Evolutionary conservation across 768 basidiomycete species (phyloP).

Genomic region (Suillus tomentosus): DNA sequence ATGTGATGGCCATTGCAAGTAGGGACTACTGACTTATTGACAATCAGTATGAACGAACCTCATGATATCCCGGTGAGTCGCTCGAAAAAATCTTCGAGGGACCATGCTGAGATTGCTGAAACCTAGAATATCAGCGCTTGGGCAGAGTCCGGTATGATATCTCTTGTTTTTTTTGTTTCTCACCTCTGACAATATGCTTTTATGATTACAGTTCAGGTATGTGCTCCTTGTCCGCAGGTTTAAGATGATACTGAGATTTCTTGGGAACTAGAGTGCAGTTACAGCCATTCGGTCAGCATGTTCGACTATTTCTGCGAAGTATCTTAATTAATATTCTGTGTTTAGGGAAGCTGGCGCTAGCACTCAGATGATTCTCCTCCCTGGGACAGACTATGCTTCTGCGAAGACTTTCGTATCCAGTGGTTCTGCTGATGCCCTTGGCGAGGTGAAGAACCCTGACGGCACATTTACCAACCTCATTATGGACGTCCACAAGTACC

Average conservation of each 20-base stretch:
- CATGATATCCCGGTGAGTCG: slow-evolving; percentile 49
- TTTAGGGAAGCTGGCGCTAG: slow-evolving; percentile 41
- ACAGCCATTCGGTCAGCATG: slow-evolving; percentile 61
- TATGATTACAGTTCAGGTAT: slow-evolving; percentile 5
- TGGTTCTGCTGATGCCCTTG: slow-evolving; percentile 51
- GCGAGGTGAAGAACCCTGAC: slow-evolving; percentile 47
- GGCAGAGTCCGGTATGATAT: slow-evolving; percentile 38
- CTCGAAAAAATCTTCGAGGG: too few relatives aligned
- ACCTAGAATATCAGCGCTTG: slow-evolving; percentile 41
- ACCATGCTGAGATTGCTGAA: background rate
- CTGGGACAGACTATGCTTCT: slow-evolving; percentile 60
- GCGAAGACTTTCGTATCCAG: slow-evolving; percentile 52
- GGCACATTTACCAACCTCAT: slow-evolving; percentile 47
- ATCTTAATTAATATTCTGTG: background rate
- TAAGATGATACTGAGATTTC: background rate
- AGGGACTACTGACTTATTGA: background rate
- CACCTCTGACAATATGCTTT: background rate
- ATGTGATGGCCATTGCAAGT: slow-evolving; percentile 19
- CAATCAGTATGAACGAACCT: slow-evolving; percentile 60
- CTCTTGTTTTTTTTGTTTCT: background rate
- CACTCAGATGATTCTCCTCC: slow-evolving; percentile 56
- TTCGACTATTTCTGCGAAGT: slow-evolving; percentile 21
- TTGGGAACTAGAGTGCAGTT: slow-evolving; percentile 54
- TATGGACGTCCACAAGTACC: slow-evolving; percentile 67
- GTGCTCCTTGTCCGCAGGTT: background rate